Evolutionary conservation across 768 basidiomycete species (phyloP).

Genomic region (Cubamyces lactineus): DNA sequence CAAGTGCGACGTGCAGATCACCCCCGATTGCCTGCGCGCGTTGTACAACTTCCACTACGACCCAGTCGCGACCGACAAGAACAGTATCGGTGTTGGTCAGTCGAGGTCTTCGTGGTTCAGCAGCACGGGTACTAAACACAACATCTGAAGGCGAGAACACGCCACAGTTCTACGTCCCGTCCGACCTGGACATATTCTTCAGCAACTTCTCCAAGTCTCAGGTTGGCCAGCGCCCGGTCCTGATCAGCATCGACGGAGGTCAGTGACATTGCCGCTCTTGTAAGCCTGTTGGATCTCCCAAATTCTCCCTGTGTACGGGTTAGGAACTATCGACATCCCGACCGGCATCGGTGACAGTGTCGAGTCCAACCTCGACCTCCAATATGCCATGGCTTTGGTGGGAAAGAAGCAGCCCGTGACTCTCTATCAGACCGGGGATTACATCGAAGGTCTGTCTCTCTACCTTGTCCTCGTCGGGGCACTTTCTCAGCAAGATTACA

Average conservation of each 20-base stretch:
- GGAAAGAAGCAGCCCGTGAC: slow-evolving; percentile 26
- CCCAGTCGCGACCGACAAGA: slow-evolving; percentile 30
- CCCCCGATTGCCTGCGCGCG: slow-evolving; percentile 35
- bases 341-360: slow-evolving; percentile 49
- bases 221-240: slow-evolving; percentile 43
- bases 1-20: slow-evolving; percentile 36
- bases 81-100: slow-evolving; percentile 37
- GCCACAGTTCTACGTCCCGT: slow-evolving; percentile 44
- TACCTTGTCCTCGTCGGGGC: not conserved
- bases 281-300: too few relatives aligned
- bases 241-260: slow-evolving; percentile 44
- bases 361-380: slow-evolving; percentile 76
- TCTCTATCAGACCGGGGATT: slow-evolving; percentile 30
- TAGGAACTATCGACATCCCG: slow-evolving; percentile 28
- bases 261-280: not conserved
- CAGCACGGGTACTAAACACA: too few relatives aligned
- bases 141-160: slow-evolving; percentile 44
- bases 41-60: slow-evolving; percentile 37
- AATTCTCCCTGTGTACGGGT: too few relatives aligned
- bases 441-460: slow-evolving; percentile 8
- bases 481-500: slow-evolving; percentile 9
- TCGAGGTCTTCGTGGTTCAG: not conserved
- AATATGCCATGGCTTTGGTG: slow-evolving; percentile 61
- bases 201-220: slow-evolving; percentile 44
- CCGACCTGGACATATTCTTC: slow-evolving; percentile 49